A percentile compares a stretch with the other conserved stretches of the same genome.
Evolutionary conservation across 371 early-diverging fungal genomes (phyloP).

Genomic region (Saksenaea oblongispora): DNA sequence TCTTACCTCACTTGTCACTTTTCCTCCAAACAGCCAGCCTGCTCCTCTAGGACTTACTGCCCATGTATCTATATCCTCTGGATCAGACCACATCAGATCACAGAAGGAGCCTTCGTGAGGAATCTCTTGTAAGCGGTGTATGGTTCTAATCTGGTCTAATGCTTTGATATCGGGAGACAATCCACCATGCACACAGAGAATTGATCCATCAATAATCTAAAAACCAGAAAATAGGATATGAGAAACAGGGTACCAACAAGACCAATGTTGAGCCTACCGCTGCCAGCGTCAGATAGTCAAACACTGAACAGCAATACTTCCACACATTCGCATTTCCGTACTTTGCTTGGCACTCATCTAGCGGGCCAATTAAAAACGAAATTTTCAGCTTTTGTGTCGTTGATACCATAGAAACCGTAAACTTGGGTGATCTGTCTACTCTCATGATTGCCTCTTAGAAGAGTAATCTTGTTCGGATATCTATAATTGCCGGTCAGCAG

Average conservation of each 20-base stretch:
- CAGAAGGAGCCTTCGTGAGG: constrained; percentile 99
- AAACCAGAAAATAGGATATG: neutral
- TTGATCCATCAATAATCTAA: constrained; percentile 57
- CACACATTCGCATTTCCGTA: constrained; percentile 99
- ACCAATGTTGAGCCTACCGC: constrained; percentile 72
- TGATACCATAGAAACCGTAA: constrained; percentile 94
- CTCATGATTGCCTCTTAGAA: constrained; percentile 99
- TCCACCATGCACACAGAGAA: constrained; percentile 99
- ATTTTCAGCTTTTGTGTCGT: neutral
- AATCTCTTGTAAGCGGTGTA: constrained; percentile 98
- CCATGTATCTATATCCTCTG: constrained; percentile 98
- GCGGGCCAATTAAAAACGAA: neutral
- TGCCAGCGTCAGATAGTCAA: constrained; percentile 98
- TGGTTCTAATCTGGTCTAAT: constrained; percentile 95
- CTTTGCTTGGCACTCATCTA: constrained; percentile 98
- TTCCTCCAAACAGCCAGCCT: constrained; percentile 98
- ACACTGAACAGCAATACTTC: constrained; percentile 98
- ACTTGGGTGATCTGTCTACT: constrained; percentile 98
- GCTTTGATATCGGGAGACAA: constrained; percentile 96
- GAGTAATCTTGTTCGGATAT: constrained; percentile 91
- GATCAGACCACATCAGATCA: constrained; percentile 93
- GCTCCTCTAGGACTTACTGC: constrained; percentile 99
- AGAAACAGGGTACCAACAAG: neutral
- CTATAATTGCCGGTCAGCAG: constrained; percentile 7
- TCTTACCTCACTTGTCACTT: constrained; percentile 90